Evolutionary conservation across 768 basidiomycete species (phyloP), one percentile per base, ranked within the genome.

Genomic region (Gelatoporia subvermispora): DNA sequence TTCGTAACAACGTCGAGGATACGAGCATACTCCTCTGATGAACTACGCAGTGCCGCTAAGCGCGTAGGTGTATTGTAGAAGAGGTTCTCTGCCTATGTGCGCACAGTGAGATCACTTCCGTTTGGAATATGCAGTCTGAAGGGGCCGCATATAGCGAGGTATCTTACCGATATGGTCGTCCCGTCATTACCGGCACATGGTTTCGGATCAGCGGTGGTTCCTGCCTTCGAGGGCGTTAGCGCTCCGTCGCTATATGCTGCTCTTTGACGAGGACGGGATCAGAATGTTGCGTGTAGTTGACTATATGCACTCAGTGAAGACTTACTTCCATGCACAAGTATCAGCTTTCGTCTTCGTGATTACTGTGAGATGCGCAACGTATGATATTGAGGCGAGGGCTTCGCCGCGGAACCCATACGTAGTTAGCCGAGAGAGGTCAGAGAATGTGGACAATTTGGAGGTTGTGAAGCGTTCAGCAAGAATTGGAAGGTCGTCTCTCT

Each of bases 381-480:
- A 93, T 4, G 92, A 94, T 50, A 99, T 91, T 11, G 92, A 94
- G 2, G 95, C 96, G 41, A 99, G 70, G 0, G 96, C 96, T 69
- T 99, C 96, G 23, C 96, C 95, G 44, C 96, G 80, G 66, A 99
- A 99, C 1, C 96, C 96, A 65, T 97, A 98, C 0, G 95, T 98
- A 2, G 78, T 75, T 31, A 99, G 74, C n/a, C 72, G 74, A 28
- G 83, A 81, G 46, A 99, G 65, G 61, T 99, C 96, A 3, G 88
- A 84, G 60, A 92, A 99, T 0, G 80, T 79, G 1, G 82, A 78
- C 4, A 99, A 68, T 61, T 98, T 99, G 3, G 93, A 95, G 0
- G 96, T 99, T 13, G 95, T 95, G 62, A 95, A 97, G 5, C 96
- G 76, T 64, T 94, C 88, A 35, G 95, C 94, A 4, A 99, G 75